Conservation (phyloP, 225 moss, liverwort and hornwort species). For the Pseudoscleropodium purum region DNA sequence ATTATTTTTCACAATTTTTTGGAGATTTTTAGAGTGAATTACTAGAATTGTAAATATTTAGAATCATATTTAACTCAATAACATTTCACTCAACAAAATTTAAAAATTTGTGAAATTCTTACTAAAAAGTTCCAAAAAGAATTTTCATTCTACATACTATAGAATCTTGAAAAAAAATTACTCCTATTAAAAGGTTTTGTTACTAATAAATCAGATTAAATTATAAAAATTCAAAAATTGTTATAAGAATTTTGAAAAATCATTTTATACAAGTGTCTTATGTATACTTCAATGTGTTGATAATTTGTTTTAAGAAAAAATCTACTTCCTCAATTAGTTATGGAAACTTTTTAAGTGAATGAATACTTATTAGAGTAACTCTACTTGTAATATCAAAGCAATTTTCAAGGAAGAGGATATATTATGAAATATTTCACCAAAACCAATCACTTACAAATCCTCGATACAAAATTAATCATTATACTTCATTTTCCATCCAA, state of each 20-base stretch:
- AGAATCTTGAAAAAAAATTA: not conserved
- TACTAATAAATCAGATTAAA: too few relatives aligned
- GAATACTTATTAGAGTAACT: not conserved
- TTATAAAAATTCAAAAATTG: not conserved
- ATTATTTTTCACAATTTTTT: not conserved
- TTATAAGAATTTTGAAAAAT: not conserved
- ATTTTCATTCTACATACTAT: not conserved
- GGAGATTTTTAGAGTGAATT: not conserved
- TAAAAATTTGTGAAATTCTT: not conserved
- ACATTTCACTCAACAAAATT: not conserved
- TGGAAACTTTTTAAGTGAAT: too few relatives aligned
- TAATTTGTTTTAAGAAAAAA: too few relatives aligned
- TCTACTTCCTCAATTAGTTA: too few relatives aligned
- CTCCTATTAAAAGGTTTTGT: too few relatives aligned
- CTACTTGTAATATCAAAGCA: not conserved
- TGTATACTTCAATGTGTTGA: too few relatives aligned
- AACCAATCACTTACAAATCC: not conserved
- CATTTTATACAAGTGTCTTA: not conserved
- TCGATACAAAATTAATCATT: not conserved
- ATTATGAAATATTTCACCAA: not conserved
- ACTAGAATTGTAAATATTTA: accelerated
- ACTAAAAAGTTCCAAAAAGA: accelerated
- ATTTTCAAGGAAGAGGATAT: not conserved
- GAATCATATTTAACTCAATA: not conserved
- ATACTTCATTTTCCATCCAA: not conserved